Percentiles rank a stretch among this genome's conserved stretches.
Evolutionary conservation across 768 basidiomycete species (phyloP).

Genomic region (Cystobasidium tubakii): DNA sequence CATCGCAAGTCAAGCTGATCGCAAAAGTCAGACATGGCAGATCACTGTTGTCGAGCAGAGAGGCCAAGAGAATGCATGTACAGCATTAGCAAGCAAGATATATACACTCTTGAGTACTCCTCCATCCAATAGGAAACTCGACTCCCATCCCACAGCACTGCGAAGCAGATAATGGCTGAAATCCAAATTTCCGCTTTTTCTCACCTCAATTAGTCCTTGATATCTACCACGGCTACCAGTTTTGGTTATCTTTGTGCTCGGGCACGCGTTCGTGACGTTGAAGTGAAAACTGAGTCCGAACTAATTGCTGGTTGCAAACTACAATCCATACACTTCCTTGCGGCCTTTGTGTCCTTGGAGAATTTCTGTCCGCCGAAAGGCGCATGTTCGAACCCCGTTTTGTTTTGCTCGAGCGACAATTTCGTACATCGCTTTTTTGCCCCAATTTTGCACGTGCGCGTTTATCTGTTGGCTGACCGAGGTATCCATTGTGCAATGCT

Average conservation of each 20-base stretch:
- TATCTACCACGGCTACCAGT: background rate
- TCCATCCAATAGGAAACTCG: too few species aligned
- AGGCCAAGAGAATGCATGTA: too few species aligned
- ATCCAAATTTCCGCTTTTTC: background rate
- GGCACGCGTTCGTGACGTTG: conserved; percentile 31
- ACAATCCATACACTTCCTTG: conserved; percentile 32
- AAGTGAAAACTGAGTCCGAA: conserved; percentile 28
- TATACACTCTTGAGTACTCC: too few species aligned
- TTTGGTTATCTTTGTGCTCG: conserved; percentile 26
- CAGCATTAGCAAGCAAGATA: too few species aligned
- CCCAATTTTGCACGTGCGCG: background rate
- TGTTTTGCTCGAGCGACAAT: background rate
- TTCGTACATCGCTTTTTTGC: conserved; percentile 1
- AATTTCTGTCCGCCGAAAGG: conserved; percentile 35
- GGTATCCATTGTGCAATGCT: too few species aligned
- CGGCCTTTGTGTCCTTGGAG: conserved; percentile 28
- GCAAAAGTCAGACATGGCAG: too few species aligned
- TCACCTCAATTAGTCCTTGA: background rate
- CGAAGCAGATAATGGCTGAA: background rate
- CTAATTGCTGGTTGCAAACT: conserved; percentile 37
- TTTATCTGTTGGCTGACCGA: too few species aligned
- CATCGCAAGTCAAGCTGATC: too few species aligned
- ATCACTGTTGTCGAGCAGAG: too few species aligned
- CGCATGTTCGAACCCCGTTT: conserved; percentile 12
- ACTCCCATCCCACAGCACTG: too few species aligned